phyloP scores from a whole-genome alignment of 345 rosid species.

The Salix udensis region DNA sequence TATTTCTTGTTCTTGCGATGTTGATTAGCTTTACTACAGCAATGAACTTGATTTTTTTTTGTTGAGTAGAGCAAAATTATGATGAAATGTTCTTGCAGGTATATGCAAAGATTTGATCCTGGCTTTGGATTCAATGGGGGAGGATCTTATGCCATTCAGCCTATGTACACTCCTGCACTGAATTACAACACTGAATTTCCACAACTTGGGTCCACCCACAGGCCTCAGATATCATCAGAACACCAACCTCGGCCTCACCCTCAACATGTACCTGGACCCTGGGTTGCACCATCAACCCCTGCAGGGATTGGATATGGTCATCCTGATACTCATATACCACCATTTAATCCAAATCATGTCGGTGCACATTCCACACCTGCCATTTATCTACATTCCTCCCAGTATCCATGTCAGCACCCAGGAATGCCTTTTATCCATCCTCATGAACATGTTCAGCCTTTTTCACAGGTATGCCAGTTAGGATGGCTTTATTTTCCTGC shows the following conservation, averaged over 20 bases:
- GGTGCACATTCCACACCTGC: constrained; percentile 50
- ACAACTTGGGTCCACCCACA: constrained; percentile 58
- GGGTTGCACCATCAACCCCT: constrained; percentile 49
- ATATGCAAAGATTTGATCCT: constrained; percentile 75
- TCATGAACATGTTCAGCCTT: constrained; percentile 59
- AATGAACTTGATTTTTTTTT: background rate
- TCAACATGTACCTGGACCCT: constrained; percentile 55
- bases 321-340: constrained; percentile 64
- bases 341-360: constrained; percentile 56
- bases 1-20: background rate
- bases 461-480: constrained; percentile 52
- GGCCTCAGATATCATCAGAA: constrained; percentile 60
- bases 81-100: constrained; percentile 38
- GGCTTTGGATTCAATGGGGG: constrained; percentile 68
- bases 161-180: constrained; percentile 64
- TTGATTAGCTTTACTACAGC: background rate
- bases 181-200: constrained; percentile 86
- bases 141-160: constrained; percentile 61
- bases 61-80: background rate
- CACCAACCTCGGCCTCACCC: constrained; percentile 51
- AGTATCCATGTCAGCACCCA: constrained; percentile 67
- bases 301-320: constrained; percentile 66
- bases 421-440: constrained; percentile 57
- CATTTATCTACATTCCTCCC: constrained; percentile 58
- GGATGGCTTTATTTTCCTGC: constrained; percentile 1